Conservation (phyloP, 805 yeast species). For the Pichia sporocuriosa region DNA sequence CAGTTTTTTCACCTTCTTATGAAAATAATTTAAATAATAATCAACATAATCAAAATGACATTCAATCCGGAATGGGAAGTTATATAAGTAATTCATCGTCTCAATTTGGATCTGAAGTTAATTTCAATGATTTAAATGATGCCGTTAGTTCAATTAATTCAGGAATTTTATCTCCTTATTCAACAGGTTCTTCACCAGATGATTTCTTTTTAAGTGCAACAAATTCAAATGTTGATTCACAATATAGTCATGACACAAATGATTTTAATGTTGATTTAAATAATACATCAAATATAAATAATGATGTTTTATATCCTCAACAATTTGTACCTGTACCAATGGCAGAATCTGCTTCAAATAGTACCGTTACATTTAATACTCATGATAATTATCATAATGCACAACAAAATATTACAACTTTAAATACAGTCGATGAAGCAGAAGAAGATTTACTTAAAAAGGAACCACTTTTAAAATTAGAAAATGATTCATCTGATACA, state of each 20-base stretch:
- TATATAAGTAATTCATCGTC: slow-evolving; percentile 17
- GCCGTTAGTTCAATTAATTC: slow-evolving; percentile 26
- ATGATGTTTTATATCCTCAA: slow-evolving; percentile 15
- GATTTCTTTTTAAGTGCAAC: slow-evolving; percentile 24
- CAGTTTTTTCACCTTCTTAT: slow-evolving; percentile 1
- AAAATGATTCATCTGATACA: slow-evolving; percentile 7
- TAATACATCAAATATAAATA: slow-evolving; percentile 2
- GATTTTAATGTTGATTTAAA: slow-evolving; percentile 11
- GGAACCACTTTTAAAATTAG: too few relatives aligned
- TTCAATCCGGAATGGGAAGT: slow-evolving; percentile 16
- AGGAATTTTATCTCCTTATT: slow-evolving; percentile 30
- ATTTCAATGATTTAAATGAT: slow-evolving; percentile 28
- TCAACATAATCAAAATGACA: not conserved
- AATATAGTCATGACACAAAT: slow-evolving; percentile 12
- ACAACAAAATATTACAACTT: slow-evolving; percentile 5
- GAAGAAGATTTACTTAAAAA: slow-evolving; percentile 12
- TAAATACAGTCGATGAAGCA: slow-evolving; percentile 15
- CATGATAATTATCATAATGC: slow-evolving; percentile 7
- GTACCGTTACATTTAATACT: slow-evolving; percentile 25
- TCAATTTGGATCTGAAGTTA: slow-evolving; percentile 22
- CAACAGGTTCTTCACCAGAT: slow-evolving; percentile 34
- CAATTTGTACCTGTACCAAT: slow-evolving; percentile 21
- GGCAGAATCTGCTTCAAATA: slow-evolving; percentile 26
- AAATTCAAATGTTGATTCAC: slow-evolving; percentile 14
- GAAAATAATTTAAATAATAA: not conserved